Evolutionary conservation across 2,329 filamentous ascomycete genomes (phyloP), one percentile per base, ranked within the genome.

Genomic region (Colletotrichum salicis): DNA sequence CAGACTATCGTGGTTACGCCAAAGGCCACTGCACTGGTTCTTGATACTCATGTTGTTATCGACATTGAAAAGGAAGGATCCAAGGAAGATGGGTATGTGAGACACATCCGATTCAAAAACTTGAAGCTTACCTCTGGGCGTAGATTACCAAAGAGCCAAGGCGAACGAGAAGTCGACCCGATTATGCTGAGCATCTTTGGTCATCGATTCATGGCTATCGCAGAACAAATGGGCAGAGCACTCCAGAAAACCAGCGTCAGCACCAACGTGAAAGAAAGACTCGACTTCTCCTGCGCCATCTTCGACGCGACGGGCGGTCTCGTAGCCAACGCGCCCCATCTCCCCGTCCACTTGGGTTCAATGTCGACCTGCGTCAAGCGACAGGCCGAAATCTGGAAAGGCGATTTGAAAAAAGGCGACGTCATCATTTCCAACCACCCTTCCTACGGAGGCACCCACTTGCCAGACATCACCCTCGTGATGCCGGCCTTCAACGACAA

Each of bases 1-100:
- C 96, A 98, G 81, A 98, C 96, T 0, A 96, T 98, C 73, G 94
- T 98, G 0, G 91, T 98, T 3, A 93, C 94, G 0, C 96, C 95
- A 0, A 89, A 89, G 35, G 90, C 94, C 2, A 89, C 90, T 27
- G 96, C 95, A 0, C 83, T 95, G 29, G 86, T 97, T 37, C 91
- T 97, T 22, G 88, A 94, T 73, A 97, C 95, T 0, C 96, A 97
- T 77, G 94, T 98, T 8, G 88, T 98, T 7, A 95, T 98, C 78
- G 94, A 97, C 74, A 88, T 96, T 52, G 89, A 91, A 66, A 90
- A 91, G 58, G 83, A 88, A 73, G 79, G 64, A 73, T 85, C 78
- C 31, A 76, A 77, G 66, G 67, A 78, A 11, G 70, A 71, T 66
- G 7, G 78, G 80, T 33, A 55, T 66, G 37, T 77, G 15, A 5